Conservation (phyloP, 2,329 filamentous ascomycete genomes). For the Neonectria sp. region DNA sequence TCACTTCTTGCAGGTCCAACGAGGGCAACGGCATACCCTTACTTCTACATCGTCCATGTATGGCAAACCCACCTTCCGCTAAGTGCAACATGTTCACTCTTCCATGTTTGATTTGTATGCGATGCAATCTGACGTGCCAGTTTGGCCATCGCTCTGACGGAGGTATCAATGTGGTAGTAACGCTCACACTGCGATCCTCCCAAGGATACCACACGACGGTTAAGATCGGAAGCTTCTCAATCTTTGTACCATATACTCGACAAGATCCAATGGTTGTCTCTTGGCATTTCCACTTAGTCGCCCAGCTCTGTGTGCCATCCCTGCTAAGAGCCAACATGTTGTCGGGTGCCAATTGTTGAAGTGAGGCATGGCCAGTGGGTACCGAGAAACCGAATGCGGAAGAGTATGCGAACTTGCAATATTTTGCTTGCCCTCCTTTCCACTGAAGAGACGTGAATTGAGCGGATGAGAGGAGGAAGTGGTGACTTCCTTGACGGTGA, state of each 20-base stretch:
- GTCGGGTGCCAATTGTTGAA: conserved; percentile 45
- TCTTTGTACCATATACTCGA: not conserved
- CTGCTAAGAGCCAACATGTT: conserved; percentile 42
- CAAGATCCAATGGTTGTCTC: conserved; percentile 18
- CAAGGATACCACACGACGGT: conserved; percentile 43
- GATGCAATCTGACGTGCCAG: conserved; percentile 44
- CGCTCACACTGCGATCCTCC: conserved; percentile 35
- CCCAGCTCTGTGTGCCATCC: conserved; percentile 46
- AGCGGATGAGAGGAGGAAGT: conserved; percentile 30
- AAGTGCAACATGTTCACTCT: not conserved
- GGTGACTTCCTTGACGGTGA: conserved; percentile 45
- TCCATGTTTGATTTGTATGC: conserved; percentile 3
- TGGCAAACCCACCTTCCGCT: conserved; percentile 24
- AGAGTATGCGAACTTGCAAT: conserved; percentile 61
- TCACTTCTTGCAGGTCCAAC: not conserved
- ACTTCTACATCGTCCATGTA: not conserved
- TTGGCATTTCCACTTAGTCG: conserved; percentile 36
- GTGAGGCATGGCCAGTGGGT: conserved; percentile 43
- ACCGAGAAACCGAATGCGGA: conserved; percentile 60
- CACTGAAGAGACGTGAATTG: conserved; percentile 25
- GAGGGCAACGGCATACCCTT: not conserved
- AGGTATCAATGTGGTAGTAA: conserved; percentile 41
- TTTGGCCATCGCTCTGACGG: conserved; percentile 45
- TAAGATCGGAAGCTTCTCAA: conserved; percentile 14
- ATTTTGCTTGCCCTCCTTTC: conserved; percentile 51